Conservation (phyloP, 2,329 filamentous ascomycete genomes). For the Pyrenochaeta sp. region DNA sequence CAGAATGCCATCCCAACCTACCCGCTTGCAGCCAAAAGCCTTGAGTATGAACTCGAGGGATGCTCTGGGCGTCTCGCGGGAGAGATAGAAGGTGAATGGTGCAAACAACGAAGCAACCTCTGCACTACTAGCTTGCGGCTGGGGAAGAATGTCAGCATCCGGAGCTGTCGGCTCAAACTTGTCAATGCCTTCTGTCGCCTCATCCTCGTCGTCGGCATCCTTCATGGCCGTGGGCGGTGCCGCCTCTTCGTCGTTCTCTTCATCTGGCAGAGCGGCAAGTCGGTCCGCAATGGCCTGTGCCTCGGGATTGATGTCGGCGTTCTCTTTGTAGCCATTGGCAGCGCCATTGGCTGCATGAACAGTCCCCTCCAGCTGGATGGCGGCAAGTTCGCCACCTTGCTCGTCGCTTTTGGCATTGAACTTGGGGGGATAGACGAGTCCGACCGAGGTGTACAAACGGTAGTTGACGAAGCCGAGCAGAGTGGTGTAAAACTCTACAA, state of each 20-base stretch:
- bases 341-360: conserved; percentile 52
- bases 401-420: conserved; percentile 90
- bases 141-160: conserved; percentile 84
- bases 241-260: conserved; percentile 51
- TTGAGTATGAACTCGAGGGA: conserved; percentile 92
- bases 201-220: conserved; percentile 40
- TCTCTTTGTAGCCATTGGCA: conserved; percentile 31
- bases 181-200: conserved; percentile 69
- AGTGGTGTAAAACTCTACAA: conserved; percentile 98
- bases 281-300: conserved; percentile 60
- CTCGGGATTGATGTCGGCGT: conserved; percentile 46
- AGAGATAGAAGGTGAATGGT: conserved; percentile 89
- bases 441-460: conserved; percentile 87
- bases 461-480: conserved; percentile 96
- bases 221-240: conserved; percentile 14
- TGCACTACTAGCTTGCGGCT: conserved; percentile 72
- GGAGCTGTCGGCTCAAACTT: conserved; percentile 87
- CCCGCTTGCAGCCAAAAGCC: conserved; percentile 92
- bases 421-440: conserved; percentile 93
- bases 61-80: conserved; percentile 88
- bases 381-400: conserved; percentile 85
- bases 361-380: conserved; percentile 87
- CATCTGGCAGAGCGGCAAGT: conserved; percentile 44
- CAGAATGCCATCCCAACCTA: conserved; percentile 91
- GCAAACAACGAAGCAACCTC: conserved; percentile 81